These are phyloP conservation scores for Psilocybe sp. DNA, from an alignment of 768 basidiomycete species.

Conservation along the genomic window DNA sequence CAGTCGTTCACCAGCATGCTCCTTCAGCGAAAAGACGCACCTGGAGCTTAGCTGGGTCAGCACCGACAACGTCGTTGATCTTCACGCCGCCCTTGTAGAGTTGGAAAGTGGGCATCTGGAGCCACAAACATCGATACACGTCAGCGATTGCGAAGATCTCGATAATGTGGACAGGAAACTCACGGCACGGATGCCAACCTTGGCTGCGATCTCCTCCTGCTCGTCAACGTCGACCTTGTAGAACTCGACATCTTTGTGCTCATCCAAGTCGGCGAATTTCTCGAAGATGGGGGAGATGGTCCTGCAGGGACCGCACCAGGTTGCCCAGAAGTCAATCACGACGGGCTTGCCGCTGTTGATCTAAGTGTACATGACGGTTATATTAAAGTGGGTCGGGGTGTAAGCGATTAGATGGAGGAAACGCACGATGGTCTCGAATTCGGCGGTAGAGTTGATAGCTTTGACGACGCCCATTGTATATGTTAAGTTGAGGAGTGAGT, in stretches of 20 bases:
- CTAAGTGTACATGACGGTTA: constrained; percentile 17
- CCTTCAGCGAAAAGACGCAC: constrained; percentile 24
- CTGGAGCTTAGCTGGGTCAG: constrained; percentile 36
- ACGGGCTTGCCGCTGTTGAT: constrained; percentile 45
- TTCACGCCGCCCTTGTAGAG: constrained; percentile 35
- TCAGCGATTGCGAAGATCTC: background rate
- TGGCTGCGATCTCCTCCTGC: constrained; percentile 47
- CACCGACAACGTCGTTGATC: constrained; percentile 42
- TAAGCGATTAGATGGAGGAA: background rate
- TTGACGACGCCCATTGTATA: constrained; percentile 35
- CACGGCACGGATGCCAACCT: constrained; percentile 63
- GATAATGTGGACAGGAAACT: constrained; percentile 24
- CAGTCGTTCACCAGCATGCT: background rate
- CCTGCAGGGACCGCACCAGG: constrained; percentile 74
- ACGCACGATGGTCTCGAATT: constrained; percentile 47
- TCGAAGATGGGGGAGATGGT: constrained; percentile 66
- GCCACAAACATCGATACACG: background rate
- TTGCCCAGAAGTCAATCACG: constrained; percentile 74
- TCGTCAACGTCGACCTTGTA: constrained; percentile 77
- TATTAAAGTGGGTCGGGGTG: background rate
- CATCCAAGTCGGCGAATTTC: constrained; percentile 37
- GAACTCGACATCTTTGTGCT: constrained; percentile 43
- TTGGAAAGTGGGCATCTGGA: constrained; percentile 42
- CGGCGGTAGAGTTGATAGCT: constrained; percentile 27
- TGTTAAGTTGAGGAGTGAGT: background rate